Base-by-base conservation (phyloP, 2,329 filamentous ascomycete species). In the Penicillium sp. region DNA sequence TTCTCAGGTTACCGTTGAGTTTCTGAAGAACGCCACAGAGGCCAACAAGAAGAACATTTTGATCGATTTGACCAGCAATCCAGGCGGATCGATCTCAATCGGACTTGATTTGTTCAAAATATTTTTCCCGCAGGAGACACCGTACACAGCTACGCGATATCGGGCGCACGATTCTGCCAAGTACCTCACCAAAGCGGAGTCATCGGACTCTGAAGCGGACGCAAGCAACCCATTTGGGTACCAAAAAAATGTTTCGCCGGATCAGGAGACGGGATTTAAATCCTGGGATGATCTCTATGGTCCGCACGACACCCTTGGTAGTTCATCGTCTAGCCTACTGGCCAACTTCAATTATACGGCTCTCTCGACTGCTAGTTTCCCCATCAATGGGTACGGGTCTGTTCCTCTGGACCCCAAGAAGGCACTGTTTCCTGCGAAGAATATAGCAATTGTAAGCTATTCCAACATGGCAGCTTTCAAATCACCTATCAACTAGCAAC, bases 41-140 rank as follows among this genome's bases (percentile, higher is more conserved):
- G 73, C 74, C 2, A 76, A 78, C 2, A 86, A 85, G 66, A 82
- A 75, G n/a, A 86, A 83, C 66, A 74, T 90, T 5, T 77, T 90
- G 26, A 81, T 90, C 54, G 87, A 90, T 58, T 65, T 89, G 6
- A 79, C 82, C 3, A 77, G 75, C 2, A 90, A 90, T 59, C 76
- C 75, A 0, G 87, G 87, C 34, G 87, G 87, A 1, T 69, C 71
- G 40, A 65, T 83, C 13, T 61, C 73, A 7, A 73, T 77, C 7
- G 80, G 78, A 1, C 77, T 76, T 40, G 77, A 81, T 39, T 61
- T 80, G 0, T 86, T 86, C 64, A 76, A 77, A 29, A 79, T 83
- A 60, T 75, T 85, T 40, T 84, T 84, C 67, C 83, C 82, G 1
- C 60, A 69, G 5, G 64, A 68, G 1, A 66, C 71, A 5, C 75